Conservation (phyloP, 2,329 filamentous ascomycete species). For the Metarhizium anisopliae region DNA sequence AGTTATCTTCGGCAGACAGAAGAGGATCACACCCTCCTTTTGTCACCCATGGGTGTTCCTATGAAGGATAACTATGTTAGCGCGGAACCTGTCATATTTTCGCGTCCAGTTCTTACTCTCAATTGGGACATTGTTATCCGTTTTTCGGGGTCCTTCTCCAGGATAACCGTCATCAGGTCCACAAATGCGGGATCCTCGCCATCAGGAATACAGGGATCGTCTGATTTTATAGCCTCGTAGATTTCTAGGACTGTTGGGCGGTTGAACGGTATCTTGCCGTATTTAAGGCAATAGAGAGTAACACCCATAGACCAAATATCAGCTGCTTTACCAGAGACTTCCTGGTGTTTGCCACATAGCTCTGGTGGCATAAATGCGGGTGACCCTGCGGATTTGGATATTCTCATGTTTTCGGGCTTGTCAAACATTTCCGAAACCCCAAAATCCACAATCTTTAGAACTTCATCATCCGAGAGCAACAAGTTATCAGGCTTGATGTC, state of each 20-base stretch:
- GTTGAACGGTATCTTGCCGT: constrained; percentile 82
- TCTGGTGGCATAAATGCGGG: constrained; percentile 93
- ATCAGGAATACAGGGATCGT: constrained; percentile 52
- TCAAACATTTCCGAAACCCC: constrained; percentile 99
- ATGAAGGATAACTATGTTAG: neutral
- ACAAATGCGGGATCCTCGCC: constrained; percentile 60
- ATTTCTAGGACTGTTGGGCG: constrained; percentile 71
- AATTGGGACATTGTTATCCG: constrained; percentile 77
- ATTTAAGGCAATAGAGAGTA: constrained; percentile 85
- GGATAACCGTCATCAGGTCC: constrained; percentile 62
- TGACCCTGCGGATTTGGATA: constrained; percentile 85
- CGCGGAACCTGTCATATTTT: neutral
- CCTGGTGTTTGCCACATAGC: constrained; percentile 77
- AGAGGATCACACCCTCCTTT: constrained; percentile 68
- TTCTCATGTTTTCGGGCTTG: constrained; percentile 76
- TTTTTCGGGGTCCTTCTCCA: constrained; percentile 79
- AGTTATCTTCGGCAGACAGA: constrained; percentile 78
- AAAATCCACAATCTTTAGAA: constrained; percentile 97
- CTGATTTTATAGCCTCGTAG: constrained; percentile 76
- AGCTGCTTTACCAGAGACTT: constrained; percentile 79
- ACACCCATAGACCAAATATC: constrained; percentile 99
- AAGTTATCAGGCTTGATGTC: constrained; percentile 99
- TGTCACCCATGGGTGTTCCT: constrained; percentile 94
- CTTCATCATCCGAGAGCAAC: constrained; percentile 77
- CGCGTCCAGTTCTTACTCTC: constrained; percentile 48